Evolutionary conservation across 805 yeast species (phyloP), one percentile per base, ranked within the genome.

Genomic region (Pichia californica): DNA sequence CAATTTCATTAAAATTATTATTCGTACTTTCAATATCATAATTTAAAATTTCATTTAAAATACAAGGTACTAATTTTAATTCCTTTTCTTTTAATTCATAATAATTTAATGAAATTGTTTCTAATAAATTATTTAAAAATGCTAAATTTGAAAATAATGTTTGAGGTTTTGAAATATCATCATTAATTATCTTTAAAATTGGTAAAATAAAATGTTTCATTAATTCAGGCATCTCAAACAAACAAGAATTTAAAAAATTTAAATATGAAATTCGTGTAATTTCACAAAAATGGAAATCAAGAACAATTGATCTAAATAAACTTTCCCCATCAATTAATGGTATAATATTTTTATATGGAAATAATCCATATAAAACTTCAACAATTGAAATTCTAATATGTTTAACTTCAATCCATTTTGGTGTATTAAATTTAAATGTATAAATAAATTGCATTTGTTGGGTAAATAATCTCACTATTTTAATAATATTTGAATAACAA

Each of bases 161-260:
- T 51, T 75, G 77, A 0, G 80, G 70, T 50, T 78, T 77, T 0
- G 94, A 78, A 31, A 88, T 76, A 55, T 85, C 75, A 6, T 85
- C 81, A 53, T 86, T 95, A 31, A 88, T 63, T 41, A 76, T 76
- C n/a, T 83, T 76, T 48, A 88, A 68, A 10, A 88, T 77, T n/a
- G 77, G 78, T 8, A 80, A 69, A 29, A 87, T 57, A 52, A 69
- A 82, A 53, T 81, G 80, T 57, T 81, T 83, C 43, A 88, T 71
- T 0, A 91, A 77, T 10, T 70, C 57, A 1, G 95, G 94, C 28
- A 84, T 69, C 56, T 86, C 95, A 58, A 83, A 87, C 57, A 95
- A 83, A 52, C 91, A 83, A 3, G 83, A 71, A 5, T 83, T 78
- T 45, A 89, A 65, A 34, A 82, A 80, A 52, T 87, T 88, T 25